Evolutionary conservation across 768 basidiomycete species (phyloP), one percentile per base, ranked within the genome.

Genomic region (Cyclocybe aegerita): DNA sequence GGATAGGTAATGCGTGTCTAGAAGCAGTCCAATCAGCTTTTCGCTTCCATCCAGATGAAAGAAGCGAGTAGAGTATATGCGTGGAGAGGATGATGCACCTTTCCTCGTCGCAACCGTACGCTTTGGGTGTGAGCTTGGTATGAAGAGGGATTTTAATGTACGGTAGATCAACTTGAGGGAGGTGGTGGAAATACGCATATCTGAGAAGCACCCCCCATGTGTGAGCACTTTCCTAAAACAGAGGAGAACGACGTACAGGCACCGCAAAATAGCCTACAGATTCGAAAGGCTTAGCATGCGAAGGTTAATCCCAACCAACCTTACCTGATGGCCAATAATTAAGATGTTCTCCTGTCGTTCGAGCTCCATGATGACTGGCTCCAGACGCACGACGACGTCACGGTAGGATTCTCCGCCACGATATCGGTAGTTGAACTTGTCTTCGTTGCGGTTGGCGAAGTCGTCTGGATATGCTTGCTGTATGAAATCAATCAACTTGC

Each of bases 371-470:
- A 99, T 99, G 46, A 98, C 90, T 16, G 97, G 97, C 65, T 99
- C 97, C 23, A 99, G 74, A 34, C 96, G 83, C 4, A 92, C 82
- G 9, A 97, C 93, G 8, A 99, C 96, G 63, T 99, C 97, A 34
- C 97, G 85, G 67, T 99, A 99, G 1, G 93, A 97, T 71, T 99
- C 97, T 48, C 97, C 97, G 60, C 86, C 94, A 60, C 97, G 81
- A 68, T 98, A 98, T 29, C 97, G 85, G 68, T 99, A 99, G 69
- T 98, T 98, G 70, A 97, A 99, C 70, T 99, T 99, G 76, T 99
- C 97, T 51, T 98, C 93, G 60, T 99, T 97, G 16, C 97, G 85
- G 64, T 95, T 94, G 11, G 93, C 94, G 68, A 95, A 98, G 65
- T 99, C 97, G 50, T 99, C 97, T 0, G 97, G 97, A 65, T 98